Evolutionary conservation across 2,329 filamentous ascomycete species (phyloP), one percentile per base, ranked within the genome.

Genomic region (Trichoderma sp.): DNA sequence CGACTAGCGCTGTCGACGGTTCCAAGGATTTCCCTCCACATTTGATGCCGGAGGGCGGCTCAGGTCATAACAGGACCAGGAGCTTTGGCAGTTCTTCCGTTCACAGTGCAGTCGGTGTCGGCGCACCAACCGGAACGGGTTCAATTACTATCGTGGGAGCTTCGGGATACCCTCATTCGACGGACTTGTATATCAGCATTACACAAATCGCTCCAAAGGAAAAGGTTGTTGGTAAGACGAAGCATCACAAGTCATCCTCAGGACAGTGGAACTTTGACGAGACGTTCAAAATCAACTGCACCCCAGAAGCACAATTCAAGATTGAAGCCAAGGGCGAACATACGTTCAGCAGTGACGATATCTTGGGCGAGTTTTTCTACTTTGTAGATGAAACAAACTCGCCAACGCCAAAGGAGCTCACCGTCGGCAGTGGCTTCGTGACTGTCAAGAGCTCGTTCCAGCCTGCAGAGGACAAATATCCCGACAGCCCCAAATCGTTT

Each of bases 221-320:
- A 61, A 97, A 96, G 82, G 88, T 91, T 57, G 83, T 99, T 57
- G 90, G 94, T 82, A 97, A 98, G 84, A 97, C 94, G 27, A 97
- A 97, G 79, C 91, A 96, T 72, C 88, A 92, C 82, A 97, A 97
- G 79, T 86, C 90, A 0, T 82, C 87, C 3, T 83, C 83, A 1
- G 92, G 91, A 1, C 81, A 85, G 4, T 87, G 92, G 71, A 85
- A 83, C 21, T 97, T 89, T 78, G 90, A 93, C 72, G 93, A 97
- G 78, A 89, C 88, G 0, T 95, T 96, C 84, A 94, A 90, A 76
- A 85, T 92, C 27, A 83, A 86, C 13, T 96, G 94, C 80, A 87
- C 90, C 0, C 90, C 95, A 2, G 95, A 97, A 74, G 86, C 92
- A 27, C 90, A 92, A 76, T 98, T 97, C 86, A 92, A 93, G 78